These are phyloP conservation scores for Fusarium falciforme DNA, from an alignment of 2,329 filamentous ascomycete genomes.

Conservation along the genomic window DNA sequence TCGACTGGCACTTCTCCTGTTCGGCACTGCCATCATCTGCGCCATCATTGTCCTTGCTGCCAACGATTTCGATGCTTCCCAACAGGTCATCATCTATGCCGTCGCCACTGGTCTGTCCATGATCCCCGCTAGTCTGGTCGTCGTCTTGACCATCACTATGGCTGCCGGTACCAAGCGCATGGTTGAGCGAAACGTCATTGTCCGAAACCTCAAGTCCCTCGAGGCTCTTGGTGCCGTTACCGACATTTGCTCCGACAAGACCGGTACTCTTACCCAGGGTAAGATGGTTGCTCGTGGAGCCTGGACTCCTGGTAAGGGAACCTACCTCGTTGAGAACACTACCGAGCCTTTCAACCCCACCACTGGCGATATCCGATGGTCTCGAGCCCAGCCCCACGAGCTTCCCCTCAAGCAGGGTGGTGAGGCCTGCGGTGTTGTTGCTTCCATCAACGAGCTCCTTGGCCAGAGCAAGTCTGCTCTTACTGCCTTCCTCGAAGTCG, in stretches of 20 bases:
- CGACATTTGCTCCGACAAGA: conserved; percentile 66
- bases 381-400: conserved; percentile 51
- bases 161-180: conserved; percentile 64
- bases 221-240: conserved; percentile 73
- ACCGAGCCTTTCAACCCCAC: conserved; percentile 69
- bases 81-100: conserved; percentile 70
- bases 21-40: conserved; percentile 74
- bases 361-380: conserved; percentile 58
- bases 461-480: conserved; percentile 57
- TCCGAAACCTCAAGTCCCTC: conserved; percentile 62
- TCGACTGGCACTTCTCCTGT: conserved; percentile 73
- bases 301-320: conserved; percentile 68
- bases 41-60: conserved; percentile 76
- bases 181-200: conserved; percentile 64
- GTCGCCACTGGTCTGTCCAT: conserved; percentile 61
- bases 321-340: conserved; percentile 66
- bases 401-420: conserved; percentile 52
- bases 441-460: conserved; percentile 49
- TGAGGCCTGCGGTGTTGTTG: conserved; percentile 40
- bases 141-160: conserved; percentile 71
- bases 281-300: conserved; percentile 72
- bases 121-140: conserved; percentile 61
- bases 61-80: conserved; percentile 65
- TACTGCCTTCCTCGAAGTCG: conserved; percentile 67
- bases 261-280: conserved; percentile 71